Evolutionary conservation across 495 filamentous ascomycete species (phyloP), one percentile per base, ranked within the genome.

Genomic region (Mytilinidion resinicola): DNA sequence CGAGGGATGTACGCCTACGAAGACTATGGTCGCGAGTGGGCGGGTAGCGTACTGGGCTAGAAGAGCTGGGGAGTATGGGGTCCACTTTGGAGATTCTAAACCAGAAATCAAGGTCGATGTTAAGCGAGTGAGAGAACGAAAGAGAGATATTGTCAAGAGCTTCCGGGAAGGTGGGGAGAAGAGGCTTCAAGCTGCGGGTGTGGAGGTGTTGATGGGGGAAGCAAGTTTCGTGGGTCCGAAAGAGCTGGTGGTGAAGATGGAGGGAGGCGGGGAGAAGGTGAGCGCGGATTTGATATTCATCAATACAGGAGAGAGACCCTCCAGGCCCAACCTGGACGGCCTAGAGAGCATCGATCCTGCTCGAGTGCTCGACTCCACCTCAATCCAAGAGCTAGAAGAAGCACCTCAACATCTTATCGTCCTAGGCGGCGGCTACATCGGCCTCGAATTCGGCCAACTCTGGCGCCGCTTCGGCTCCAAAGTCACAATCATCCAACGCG

Each of bases 1-100:
- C 52, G 77, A 77, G 60, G 78, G 78, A n/a, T 81, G 78, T 51
- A 81, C 78, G 11, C 78, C 78, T 0, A 81, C 78, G 9, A 81
- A 81, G 58, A 79, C 78, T 5, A 72, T 80, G 71, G 73, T 80
- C 36, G 74, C 77, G 17, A 74, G 70, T 50, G 78, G 75, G 6
- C 67, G 75, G 3, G 70, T 74, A 0, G 78, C 77, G 9, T 70
- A 81, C 66, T 60, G 78, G 9, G 64, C 70, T 7, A 53, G 67
- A 0, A 65, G 74, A 5, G 69, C 69, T 1, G 55, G 53, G n/a
- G 73, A 80, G n/a, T 80, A 78, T 60, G 78, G 78, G 10, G 63
- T 81, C 9, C 59, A 70, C 41, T 17, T 11, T 34, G 39, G 48
- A 1, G 60, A 55, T 25, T 44, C 53, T 30, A 30, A 30, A 30